Percentiles rank a stretch among this genome's conserved stretches.
Evolutionary conservation across 768 basidiomycete species (phyloP).

Genomic region (Paxillus rubicundulus): DNA sequence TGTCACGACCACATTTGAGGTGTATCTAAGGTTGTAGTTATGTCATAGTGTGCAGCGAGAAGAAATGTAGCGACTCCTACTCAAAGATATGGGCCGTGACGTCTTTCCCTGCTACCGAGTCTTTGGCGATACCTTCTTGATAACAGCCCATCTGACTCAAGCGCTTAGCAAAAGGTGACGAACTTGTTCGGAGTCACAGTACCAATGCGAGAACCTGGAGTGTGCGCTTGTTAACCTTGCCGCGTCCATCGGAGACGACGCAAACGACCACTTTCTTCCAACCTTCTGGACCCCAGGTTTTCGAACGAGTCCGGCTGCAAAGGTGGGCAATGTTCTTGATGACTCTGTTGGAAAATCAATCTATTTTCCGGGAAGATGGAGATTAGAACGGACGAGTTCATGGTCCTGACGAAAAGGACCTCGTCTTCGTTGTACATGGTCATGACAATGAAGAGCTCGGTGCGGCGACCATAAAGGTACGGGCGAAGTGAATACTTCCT

Average conservation of each 20-base stretch:
- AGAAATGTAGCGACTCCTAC: conserved; percentile 39
- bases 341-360: conserved; percentile 45
- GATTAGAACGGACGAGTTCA: conserved; percentile 66
- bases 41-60: not conserved
- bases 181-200: conserved; percentile 23
- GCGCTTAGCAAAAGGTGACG: not conserved
- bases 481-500: conserved; percentile 76
- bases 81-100: conserved; percentile 94
- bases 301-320: conserved; percentile 65
- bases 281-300: conserved; percentile 83
- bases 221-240: conserved; percentile 86
- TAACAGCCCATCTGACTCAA: conserved; percentile 71
- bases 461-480: conserved; percentile 74
- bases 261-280: conserved; percentile 93
- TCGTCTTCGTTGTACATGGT: conserved; percentile 97
- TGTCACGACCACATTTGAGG: conserved; percentile 74
- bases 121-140: conserved; percentile 88
- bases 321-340: conserved; percentile 86
- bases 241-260: conserved; percentile 81
- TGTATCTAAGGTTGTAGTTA: conserved; percentile 49
- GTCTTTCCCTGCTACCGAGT: conserved; percentile 84
- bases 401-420: conserved; percentile 71
- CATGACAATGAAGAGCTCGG: conserved; percentile 94
- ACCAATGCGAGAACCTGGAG: conserved; percentile 85
- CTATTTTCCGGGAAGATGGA: not conserved